These are phyloP conservation scores for Leccinum aurantiacum DNA, from an alignment of 768 basidiomycete genomes.

Conservation along the genomic window DNA sequence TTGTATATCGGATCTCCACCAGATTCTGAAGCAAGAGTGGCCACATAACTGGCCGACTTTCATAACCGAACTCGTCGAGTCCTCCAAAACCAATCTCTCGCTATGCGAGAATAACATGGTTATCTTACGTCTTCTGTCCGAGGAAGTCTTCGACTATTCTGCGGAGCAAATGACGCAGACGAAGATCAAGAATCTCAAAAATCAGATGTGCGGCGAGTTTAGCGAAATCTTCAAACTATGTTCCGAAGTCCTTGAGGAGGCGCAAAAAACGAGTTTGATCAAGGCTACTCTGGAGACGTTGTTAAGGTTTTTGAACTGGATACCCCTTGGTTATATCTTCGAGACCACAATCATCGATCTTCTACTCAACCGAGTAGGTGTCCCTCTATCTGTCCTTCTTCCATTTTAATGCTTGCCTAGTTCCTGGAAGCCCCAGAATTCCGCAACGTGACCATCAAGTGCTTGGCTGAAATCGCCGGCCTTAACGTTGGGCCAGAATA, in stretches of 20 bases:
- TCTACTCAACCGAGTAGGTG: conserved; percentile 82
- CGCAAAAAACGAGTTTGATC: conserved; percentile 93
- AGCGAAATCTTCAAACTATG: conserved; percentile 98
- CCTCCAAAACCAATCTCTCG: conserved; percentile 93
- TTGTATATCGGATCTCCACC: conserved; percentile 11
- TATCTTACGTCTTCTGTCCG: conserved; percentile 94
- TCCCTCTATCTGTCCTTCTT: conserved; percentile 9
- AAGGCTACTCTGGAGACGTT: conserved; percentile 94
- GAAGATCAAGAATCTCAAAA: conserved; percentile 96
- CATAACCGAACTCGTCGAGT: conserved; percentile 95
- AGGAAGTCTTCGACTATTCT: conserved; percentile 98
- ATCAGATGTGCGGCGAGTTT: conserved; percentile 97
- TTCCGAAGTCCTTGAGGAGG: conserved; percentile 93
- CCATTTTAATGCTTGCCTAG: conserved; percentile 40
- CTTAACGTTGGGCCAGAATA: conserved; percentile 96
- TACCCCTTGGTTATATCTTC: conserved; percentile 97
- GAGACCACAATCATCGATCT: conserved; percentile 97
- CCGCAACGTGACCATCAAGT: conserved; percentile 95
- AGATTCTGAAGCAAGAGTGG: conserved; percentile 99
- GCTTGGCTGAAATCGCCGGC: conserved; percentile 93
- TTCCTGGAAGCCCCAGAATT: conserved; percentile 97
- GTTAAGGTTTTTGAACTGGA: conserved; percentile 97
- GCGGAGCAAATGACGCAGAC: conserved; percentile 98
- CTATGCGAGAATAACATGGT: conserved; percentile 99
- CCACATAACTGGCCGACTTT: conserved; percentile 99